Evolutionary conservation across 192 early-diverging fungal species (phyloP).

Genomic region (Coemansia sp.): DNA sequence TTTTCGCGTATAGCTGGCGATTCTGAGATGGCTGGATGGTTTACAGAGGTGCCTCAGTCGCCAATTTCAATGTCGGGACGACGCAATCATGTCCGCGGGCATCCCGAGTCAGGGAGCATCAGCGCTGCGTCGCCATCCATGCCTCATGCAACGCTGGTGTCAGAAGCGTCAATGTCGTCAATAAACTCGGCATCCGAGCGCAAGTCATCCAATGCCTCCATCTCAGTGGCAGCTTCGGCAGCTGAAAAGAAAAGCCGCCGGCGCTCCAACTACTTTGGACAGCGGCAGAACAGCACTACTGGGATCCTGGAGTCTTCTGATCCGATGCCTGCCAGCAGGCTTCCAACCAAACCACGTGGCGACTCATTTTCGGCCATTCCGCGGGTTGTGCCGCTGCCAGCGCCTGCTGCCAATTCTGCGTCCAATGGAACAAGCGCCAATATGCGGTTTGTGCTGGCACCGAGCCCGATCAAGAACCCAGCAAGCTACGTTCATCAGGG

Average conservation of each 20-base stretch:
- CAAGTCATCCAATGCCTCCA: conserved; percentile 46
- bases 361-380: conserved; percentile 44
- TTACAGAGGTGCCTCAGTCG: conserved; percentile 44
- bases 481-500: conserved; percentile 45
- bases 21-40: conserved; percentile 47
- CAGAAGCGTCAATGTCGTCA: conserved; percentile 37
- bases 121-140: conserved; percentile 24
- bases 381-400: conserved; percentile 17
- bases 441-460: conserved; percentile 40
- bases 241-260: conserved; percentile 42
- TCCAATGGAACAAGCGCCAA: conserved; percentile 3
- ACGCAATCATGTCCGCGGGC: conserved; percentile 20
- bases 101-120: conserved; percentile 13
- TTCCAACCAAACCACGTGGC: conserved; percentile 24
- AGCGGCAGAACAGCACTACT: conserved; percentile 31
- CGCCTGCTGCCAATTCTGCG: conserved; percentile 1
- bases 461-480: conserved; percentile 50
- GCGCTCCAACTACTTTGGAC: conserved; percentile 53
- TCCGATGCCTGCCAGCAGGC: conserved; percentile 16
- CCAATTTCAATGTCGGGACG: conserved; percentile 31
- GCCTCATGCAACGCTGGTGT: conserved; percentile 28
- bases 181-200: conserved; percentile 29
- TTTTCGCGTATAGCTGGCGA: conserved; percentile 52
- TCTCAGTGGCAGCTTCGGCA: conserved; percentile 13
- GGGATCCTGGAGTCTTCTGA: conserved; percentile 8